These are phyloP conservation scores for Trichoderma sp. DNA, from an alignment of 2,329 filamentous ascomycete genomes.

Conservation along the genomic window DNA sequence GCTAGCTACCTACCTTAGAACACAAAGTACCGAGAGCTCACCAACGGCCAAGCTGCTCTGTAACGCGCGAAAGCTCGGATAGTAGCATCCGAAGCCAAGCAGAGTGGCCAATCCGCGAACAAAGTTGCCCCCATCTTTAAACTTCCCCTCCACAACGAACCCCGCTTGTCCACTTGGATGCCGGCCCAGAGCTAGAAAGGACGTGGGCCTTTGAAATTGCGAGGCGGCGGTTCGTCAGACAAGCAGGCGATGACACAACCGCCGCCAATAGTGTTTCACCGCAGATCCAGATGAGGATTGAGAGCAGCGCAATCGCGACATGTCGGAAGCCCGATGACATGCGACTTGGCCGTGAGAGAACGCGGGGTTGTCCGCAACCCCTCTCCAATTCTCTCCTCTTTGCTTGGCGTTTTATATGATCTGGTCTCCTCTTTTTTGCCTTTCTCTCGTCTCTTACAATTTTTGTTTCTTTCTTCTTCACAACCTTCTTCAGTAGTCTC, in stretches of 20 bases:
- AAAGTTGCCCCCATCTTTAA: not conserved
- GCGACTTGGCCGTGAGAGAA: not conserved
- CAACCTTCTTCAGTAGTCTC: not conserved
- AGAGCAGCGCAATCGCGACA: conserved; percentile 6
- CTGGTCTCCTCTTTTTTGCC: not conserved
- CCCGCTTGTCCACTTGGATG: conserved; percentile 9
- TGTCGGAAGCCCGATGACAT: not conserved
- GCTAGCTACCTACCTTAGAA: not conserved
- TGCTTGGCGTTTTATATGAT: not conserved
- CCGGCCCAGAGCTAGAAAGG: not conserved
- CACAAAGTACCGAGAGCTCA: not conserved
- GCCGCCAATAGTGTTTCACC: conserved; percentile 8
- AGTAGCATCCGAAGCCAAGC: not conserved
- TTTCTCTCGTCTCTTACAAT: not conserved
- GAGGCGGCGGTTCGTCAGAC: not conserved
- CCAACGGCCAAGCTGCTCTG: not conserved
- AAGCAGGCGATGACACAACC: conserved; percentile 4
- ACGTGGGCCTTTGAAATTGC: conserved; percentile 14
- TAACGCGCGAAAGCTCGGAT: not conserved
- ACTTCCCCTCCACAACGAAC: not conserved
- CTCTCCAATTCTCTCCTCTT: not conserved
- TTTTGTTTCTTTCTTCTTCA: not conserved
- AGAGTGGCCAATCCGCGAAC: conserved; percentile 1
- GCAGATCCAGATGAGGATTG: conserved; percentile 6
- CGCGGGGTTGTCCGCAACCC: conserved; percentile 1